Percentiles rank a stretch among this genome's conserved stretches.
These are phyloP conservation scores for Blastobotrys persicus DNA, from an alignment of 1,139 yeast genomes.

Conservation along the genomic window DNA sequence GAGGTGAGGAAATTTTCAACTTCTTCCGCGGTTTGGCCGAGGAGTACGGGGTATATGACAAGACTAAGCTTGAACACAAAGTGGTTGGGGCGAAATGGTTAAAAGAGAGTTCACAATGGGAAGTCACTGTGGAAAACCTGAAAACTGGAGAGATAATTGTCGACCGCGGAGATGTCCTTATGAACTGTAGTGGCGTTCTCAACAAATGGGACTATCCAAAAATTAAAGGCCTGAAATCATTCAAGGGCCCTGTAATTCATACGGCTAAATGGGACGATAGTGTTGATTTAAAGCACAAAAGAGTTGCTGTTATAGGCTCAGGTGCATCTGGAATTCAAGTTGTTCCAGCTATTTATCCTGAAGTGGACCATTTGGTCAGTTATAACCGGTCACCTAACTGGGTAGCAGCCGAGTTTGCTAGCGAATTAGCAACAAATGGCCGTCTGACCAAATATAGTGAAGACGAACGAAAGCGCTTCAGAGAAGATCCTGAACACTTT, in stretches of 20 bases:
- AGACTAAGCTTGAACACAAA: conserved; percentile 36
- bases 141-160: conserved; percentile 13
- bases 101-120: conserved; percentile 41
- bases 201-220: conserved; percentile 32
- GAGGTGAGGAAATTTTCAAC: conserved; percentile 49
- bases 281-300: conserved; percentile 38
- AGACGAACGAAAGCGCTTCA: conserved; percentile 16
- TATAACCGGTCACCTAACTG: conserved; percentile 17
- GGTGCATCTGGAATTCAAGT: conserved; percentile 50
- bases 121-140: conserved; percentile 30
- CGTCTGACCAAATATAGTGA: conserved; percentile 16
- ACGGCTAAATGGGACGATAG: conserved; percentile 38
- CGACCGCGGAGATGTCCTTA: conserved; percentile 40
- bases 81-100: conserved; percentile 38
- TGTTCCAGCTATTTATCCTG: conserved; percentile 24
- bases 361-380: conserved; percentile 23
- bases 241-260: conserved; percentile 48
- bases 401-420: conserved; percentile 13
- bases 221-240: conserved; percentile 33
- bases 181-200: conserved; percentile 37
- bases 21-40: conserved; percentile 44
- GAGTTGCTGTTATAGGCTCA: conserved; percentile 45
- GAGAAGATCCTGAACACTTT: conserved; percentile 22
- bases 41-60: conserved; percentile 38
- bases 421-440: conserved; percentile 16